Evolutionary conservation across 768 basidiomycete species (phyloP).

Genomic region (Lentinus tigrinus): DNA sequence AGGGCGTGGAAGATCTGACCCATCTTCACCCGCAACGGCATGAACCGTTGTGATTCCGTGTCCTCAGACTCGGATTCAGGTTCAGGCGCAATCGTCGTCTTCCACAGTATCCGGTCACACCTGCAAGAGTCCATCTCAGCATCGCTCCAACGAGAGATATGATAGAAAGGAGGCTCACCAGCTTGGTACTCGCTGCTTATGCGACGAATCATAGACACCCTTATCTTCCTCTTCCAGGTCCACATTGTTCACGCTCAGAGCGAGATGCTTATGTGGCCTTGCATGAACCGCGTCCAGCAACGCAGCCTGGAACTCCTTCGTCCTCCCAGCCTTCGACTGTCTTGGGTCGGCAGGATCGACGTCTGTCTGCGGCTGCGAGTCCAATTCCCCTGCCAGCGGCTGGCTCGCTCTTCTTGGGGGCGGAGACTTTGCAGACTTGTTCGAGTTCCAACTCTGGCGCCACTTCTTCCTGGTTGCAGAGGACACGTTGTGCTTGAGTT

Average conservation of each 20-base stretch:
- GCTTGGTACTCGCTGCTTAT: constrained; percentile 80
- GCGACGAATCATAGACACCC: constrained; percentile 79
- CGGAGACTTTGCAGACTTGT: not conserved
- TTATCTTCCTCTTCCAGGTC: constrained; percentile 46
- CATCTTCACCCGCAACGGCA: constrained; percentile 43
- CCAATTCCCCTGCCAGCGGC: not conserved
- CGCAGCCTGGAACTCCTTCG: constrained; percentile 8
- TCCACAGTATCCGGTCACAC: constrained; percentile 87
- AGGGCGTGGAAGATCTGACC: constrained; percentile 58
- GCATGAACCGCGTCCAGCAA: constrained; percentile 10
- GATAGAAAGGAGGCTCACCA: constrained; percentile 48
- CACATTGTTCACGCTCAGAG: constrained; percentile 36
- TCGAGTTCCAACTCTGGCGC: constrained; percentile 15
- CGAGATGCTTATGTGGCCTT: constrained; percentile 13
- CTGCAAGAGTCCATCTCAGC: constrained; percentile 32
- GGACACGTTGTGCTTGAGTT: not conserved
- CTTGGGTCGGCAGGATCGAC: constrained; percentile 13
- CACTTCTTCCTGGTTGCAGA: constrained; percentile 6
- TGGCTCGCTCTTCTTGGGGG: constrained; percentile 6
- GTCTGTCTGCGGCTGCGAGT: not conserved
- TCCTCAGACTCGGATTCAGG: constrained; percentile 41
- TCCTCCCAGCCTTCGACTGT: constrained; percentile 4
- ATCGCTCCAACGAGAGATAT: not conserved
- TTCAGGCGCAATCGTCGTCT: constrained; percentile 59
- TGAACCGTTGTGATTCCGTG: constrained; percentile 21